A percentile compares a stretch with the other conserved stretches of the same genome.
These are phyloP conservation scores for Nigrograna mackinnonii DNA, from an alignment of 2,329 filamentous ascomycete species.

Conservation along the genomic window DNA sequence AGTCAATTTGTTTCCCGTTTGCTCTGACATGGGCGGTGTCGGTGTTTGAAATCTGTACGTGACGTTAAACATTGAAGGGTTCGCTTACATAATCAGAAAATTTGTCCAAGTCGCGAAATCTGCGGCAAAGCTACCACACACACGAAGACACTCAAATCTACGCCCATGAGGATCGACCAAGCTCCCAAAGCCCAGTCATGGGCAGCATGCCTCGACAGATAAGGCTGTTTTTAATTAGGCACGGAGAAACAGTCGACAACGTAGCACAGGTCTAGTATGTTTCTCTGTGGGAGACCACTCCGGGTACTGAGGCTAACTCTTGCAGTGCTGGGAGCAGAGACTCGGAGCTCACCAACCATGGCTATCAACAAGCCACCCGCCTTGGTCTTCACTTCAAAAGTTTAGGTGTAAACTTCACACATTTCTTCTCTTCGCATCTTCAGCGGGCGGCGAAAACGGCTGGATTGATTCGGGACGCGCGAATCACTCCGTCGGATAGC, in stretches of 20 bases:
- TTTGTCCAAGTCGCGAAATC: no score
- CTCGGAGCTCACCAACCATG: conserved; percentile 80
- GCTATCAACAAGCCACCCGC: conserved; percentile 74
- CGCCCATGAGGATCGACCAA: no score
- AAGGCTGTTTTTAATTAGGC: conserved; percentile 77
- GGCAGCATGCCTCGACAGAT: conserved; percentile 45
- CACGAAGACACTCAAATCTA: no score
- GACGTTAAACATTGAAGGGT: no score
- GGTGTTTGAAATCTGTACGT: no score
- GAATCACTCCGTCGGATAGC: conserved; percentile 30
- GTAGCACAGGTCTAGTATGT: conserved; percentile 73
- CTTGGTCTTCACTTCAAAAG: conserved; percentile 70
- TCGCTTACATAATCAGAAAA: no score
- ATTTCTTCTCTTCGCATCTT: conserved; percentile 78
- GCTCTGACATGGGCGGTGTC: no score
- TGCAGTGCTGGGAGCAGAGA: conserved; percentile 77
- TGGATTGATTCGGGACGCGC: conserved; percentile 64
- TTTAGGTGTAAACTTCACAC: conserved; percentile 66
- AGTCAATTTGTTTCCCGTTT: no score
- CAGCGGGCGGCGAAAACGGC: conserved; percentile 75
- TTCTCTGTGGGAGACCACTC: conserved; percentile 5
- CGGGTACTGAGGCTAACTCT: conserved; percentile 24
- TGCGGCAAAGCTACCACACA: no score
- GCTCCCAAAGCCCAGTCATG: conserved; percentile 1
- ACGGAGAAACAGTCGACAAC: conserved; percentile 91